Evolutionary conservation across 345 rosid genomes (phyloP).

Genomic region (Brassica napus): DNA sequence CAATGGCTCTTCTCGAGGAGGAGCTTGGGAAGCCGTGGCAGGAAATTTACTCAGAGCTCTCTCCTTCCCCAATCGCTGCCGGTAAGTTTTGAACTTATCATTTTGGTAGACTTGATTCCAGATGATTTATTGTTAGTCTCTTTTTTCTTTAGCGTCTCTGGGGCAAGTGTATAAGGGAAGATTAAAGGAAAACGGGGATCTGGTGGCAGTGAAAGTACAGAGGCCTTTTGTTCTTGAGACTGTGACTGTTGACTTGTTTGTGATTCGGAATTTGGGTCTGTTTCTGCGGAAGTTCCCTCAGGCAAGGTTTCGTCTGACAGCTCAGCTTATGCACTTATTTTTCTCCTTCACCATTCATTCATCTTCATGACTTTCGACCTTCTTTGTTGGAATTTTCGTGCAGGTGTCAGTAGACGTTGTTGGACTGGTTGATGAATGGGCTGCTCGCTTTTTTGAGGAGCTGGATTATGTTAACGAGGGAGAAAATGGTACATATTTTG

Average conservation of each 20-base stretch:
- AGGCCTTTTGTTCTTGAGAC: conserved; percentile 98
- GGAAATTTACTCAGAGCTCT: conserved; percentile 79
- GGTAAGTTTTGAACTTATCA: conserved; percentile 47
- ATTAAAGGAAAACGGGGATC: conserved; percentile 84
- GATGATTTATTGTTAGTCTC: conserved; percentile 12
- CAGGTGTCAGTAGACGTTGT: conserved; percentile 91
- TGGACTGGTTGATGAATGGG: conserved; percentile 99
- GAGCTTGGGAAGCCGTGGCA: conserved; percentile 96
- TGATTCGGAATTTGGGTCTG: conserved; percentile 83
- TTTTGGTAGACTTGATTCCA: not conserved
- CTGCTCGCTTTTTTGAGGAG: conserved; percentile 97
- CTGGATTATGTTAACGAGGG: conserved; percentile 96
- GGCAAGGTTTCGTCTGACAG: conserved; percentile 49
- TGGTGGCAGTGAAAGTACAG: conserved; percentile 94
- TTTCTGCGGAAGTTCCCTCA: conserved; percentile 88
- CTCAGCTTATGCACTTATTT: conserved; percentile 4
- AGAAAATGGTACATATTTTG: conserved; percentile 81
- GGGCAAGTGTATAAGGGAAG: conserved; percentile 96
- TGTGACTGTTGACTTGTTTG: conserved; percentile 81
- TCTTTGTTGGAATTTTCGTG: not conserved
- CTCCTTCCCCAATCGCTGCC: conserved; percentile 97
- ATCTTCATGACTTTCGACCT: not conserved
- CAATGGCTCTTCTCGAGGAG: conserved; percentile 93
- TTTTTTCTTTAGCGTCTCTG: conserved; percentile 70
- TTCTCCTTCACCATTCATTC: not conserved